Evolutionary conservation across 257 asterid species (phyloP).

Genomic region (Nicotiana tomentosiformis): DNA sequence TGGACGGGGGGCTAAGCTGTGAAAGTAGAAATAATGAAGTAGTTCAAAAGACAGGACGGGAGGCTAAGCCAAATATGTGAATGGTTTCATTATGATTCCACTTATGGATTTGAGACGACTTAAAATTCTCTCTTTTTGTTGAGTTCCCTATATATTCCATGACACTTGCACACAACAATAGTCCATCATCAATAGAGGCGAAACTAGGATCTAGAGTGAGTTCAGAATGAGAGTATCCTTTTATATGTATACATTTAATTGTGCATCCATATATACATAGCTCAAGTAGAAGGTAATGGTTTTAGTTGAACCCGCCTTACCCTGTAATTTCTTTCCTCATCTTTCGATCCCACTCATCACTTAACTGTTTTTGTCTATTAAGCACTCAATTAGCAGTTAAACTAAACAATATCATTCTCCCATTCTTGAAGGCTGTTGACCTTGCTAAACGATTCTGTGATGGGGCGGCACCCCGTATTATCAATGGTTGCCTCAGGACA

Average conservation of each 20-base stretch:
- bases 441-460: constrained; percentile 97
- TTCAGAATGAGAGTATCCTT: not conserved
- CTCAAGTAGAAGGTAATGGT: not conserved
- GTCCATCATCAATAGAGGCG: not conserved
- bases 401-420: not conserved
- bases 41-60: not conserved
- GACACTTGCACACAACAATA: not conserved
- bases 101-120: not conserved
- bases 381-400: not conserved
- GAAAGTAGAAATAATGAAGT: not conserved
- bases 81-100: not conserved
- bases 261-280: not conserved
- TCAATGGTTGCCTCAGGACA: constrained; percentile 86
- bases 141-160: not conserved
- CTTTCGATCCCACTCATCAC: not conserved
- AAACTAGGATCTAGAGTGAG: not conserved
- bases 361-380: not conserved
- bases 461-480: constrained; percentile 87
- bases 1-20: not conserved
- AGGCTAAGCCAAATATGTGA: not conserved
- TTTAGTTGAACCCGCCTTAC: not conserved
- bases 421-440: constrained; percentile 71
- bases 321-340: too few relatives aligned
- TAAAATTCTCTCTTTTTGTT: not conserved
- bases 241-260: not conserved